phyloP scores from a whole-genome alignment of 139 green algal genomes.

The Chlamydomonas asymmetrica region DNA sequence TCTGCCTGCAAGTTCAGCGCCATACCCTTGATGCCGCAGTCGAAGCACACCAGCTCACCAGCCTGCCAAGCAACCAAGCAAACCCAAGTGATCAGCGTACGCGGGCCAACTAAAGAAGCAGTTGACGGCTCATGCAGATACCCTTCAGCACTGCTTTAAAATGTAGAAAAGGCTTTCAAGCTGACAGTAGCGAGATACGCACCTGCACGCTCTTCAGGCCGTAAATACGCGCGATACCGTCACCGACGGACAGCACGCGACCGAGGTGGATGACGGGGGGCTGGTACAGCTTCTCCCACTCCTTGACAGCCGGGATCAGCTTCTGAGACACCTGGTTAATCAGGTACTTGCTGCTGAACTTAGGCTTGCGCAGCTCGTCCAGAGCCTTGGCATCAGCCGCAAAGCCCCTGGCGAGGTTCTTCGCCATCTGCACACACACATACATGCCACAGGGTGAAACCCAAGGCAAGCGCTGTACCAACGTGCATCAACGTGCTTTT shows the following conservation, averaged over 20 bases:
- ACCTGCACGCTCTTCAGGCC: constrained; percentile 83
- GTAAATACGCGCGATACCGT: constrained; percentile 92
- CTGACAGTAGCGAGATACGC: too few relatives aligned
- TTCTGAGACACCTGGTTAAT: constrained; percentile 65
- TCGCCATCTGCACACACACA: too few relatives aligned
- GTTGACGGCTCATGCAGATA: too few relatives aligned
- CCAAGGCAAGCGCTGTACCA: too few relatives aligned
- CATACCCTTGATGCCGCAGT: constrained; percentile 84
- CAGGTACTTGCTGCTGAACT: constrained; percentile 70
- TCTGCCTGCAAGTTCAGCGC: constrained; percentile 91
- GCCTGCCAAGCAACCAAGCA: constrained; percentile 41
- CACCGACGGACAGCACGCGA: constrained; percentile 85
- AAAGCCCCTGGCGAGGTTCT: too few relatives aligned
- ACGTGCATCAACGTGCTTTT: too few relatives aligned
- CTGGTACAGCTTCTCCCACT: constrained; percentile 71
- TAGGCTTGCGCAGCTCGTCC: constrained; percentile 60
- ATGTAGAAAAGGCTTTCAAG: too few relatives aligned
- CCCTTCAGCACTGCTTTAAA: too few relatives aligned
- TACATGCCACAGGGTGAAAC: too few relatives aligned
- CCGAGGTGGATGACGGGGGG: constrained; percentile 73
- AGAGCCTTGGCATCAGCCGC: constrained; percentile 48
- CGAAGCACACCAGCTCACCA: constrained; percentile 92
- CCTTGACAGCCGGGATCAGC: constrained; percentile 58
- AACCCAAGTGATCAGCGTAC: too few relatives aligned
- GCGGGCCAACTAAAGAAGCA: too few relatives aligned